phyloP scores from a whole-genome alignment of 805 yeast species.

The Tetrapisispora fleetii region DNA sequence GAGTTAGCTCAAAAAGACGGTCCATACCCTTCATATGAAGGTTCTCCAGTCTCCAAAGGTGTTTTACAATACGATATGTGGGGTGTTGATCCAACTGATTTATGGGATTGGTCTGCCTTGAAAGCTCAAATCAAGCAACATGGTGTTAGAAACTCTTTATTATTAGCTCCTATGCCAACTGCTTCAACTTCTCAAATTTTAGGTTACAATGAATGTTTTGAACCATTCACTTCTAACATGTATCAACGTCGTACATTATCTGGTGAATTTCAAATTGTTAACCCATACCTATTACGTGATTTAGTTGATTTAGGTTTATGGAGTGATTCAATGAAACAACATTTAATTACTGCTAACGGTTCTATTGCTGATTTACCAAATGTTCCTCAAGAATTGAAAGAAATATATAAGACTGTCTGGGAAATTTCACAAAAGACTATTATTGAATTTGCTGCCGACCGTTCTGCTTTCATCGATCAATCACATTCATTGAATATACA shows the following conservation, averaged over 20 bases:
- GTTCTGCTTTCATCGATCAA: slow-evolving; percentile 81
- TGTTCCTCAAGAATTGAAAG: slow-evolving; percentile 65
- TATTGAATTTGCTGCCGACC: slow-evolving; percentile 75
- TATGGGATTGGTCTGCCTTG: slow-evolving; percentile 76
- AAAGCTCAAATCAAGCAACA: slow-evolving; percentile 46
- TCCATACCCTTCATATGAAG: slow-evolving; percentile 57
- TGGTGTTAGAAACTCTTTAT: slow-evolving; percentile 77
- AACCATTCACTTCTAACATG: slow-evolving; percentile 86
- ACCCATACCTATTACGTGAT: slow-evolving; percentile 73
- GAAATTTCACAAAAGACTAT: slow-evolving; percentile 78
- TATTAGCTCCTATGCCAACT: slow-evolving; percentile 96
- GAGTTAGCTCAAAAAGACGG: slow-evolving; percentile 68
- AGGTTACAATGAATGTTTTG: slow-evolving; percentile 90
- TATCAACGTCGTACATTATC: slow-evolving; percentile 82
- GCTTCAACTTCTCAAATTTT: slow-evolving; percentile 94
- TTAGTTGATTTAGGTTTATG: slow-evolving; percentile 72
- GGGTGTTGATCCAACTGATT: slow-evolving; percentile 62
- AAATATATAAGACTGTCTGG: slow-evolving; percentile 90
- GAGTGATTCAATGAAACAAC: slow-evolving; percentile 67
- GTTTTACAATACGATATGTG: slow-evolving; percentile 78
- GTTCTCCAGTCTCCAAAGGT: slow-evolving; percentile 87
- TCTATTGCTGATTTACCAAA: slow-evolving; percentile 65
- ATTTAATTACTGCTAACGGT: slow-evolving; percentile 66
- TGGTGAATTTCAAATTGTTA: slow-evolving; percentile 88
- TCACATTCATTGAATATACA: slow-evolving; percentile 87